These are phyloP conservation scores for Pluteus cervinus DNA, from an alignment of 768 basidiomycete species.

Conservation along the genomic window DNA sequence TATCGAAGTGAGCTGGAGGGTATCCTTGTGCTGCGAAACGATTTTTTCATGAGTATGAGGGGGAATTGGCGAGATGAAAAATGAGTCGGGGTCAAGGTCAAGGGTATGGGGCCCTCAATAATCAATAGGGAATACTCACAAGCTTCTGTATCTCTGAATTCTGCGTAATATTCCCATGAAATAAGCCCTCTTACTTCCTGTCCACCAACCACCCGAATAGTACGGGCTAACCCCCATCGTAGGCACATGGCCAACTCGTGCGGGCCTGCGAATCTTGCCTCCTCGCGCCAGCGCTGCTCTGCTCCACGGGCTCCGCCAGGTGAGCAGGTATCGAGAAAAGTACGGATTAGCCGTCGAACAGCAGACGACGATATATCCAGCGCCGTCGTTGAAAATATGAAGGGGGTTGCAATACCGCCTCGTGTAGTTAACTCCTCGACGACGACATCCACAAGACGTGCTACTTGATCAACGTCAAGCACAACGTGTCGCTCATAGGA, in stretches of 20 bases:
- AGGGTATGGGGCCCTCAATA: not conserved
- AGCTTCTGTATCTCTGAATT: constrained; percentile 79
- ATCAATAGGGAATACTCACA: constrained; percentile 40
- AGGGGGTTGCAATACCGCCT: constrained; percentile 81
- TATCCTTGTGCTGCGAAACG: constrained; percentile 48
- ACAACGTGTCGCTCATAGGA: constrained; percentile 69
- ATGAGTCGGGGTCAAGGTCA: not conserved
- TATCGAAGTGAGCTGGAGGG: constrained; percentile 65
- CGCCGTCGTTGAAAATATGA: constrained; percentile 86
- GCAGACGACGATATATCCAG: constrained; percentile 77
- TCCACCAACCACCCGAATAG: constrained; percentile 64
- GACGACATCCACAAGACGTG: constrained; percentile 64
- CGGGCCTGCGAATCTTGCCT: constrained; percentile 77
- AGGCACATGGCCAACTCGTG: constrained; percentile 90
- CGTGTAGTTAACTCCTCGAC: constrained; percentile 65
- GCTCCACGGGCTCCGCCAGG: constrained; percentile 30
- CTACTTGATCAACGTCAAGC: constrained; percentile 69
- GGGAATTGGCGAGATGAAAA: not conserved
- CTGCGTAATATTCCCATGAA: constrained; percentile 77
- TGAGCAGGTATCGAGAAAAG: constrained; percentile 67
- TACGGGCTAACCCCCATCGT: constrained; percentile 85
- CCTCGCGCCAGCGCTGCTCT: constrained; percentile 65
- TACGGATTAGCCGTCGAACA: constrained; percentile 70
- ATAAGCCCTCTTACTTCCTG: constrained; percentile 79
- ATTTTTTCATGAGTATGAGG: constrained; percentile 3